Evolutionary conservation across 345 rosid species (phyloP), one percentile per base, ranked within the genome.

Genomic region (Moringa oleifera): DNA sequence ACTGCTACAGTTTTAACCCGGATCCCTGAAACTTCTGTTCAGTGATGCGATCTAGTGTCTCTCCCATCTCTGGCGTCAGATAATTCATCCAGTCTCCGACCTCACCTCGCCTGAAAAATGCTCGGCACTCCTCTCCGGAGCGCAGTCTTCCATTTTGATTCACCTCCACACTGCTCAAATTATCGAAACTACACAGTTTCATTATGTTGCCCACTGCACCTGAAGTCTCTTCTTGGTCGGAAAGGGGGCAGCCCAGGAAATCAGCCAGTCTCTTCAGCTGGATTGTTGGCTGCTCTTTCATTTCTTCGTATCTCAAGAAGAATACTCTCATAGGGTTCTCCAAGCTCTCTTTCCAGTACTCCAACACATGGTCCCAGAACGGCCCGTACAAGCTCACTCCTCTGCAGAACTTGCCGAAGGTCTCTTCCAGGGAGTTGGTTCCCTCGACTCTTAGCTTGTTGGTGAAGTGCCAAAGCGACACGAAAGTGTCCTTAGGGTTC

Each of bases 401-500:
- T 28, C 68, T 66, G 65, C 76, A 72, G 18, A 86, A 81, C 51
- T 67, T 74, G 16, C 79, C 75, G 5, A 86, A 81, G 19, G 69
- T 33, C 4, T 79, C 77, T 55, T 70, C 81, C 0, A 86, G 65
- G 0, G 79, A 65, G 50, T 50, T 66, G 0, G 54, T 41, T 0
- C 69, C 68, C 0, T 59, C 8, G n/a, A 58, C 63, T 53, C 79
- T 73, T 28, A 78, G 31, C 49, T 65, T 79, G 79, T 80, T 81
- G 6, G 80, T 68, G 67, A 81, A 86, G 67, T 79, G 84, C 83
- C 85, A 79, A 10, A 78, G 67, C 2, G 92, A 86, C 2, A 79
- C 82, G 51, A 81, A 76, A 63, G 72, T 76, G 61, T 83, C 91
- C 59, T 79, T 81, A 1, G 85, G 89, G 60, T 86, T 76, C 64